phyloP scores from a whole-genome alignment of 2,329 filamentous ascomycete species.

The Sporothrix globosa region DNA sequence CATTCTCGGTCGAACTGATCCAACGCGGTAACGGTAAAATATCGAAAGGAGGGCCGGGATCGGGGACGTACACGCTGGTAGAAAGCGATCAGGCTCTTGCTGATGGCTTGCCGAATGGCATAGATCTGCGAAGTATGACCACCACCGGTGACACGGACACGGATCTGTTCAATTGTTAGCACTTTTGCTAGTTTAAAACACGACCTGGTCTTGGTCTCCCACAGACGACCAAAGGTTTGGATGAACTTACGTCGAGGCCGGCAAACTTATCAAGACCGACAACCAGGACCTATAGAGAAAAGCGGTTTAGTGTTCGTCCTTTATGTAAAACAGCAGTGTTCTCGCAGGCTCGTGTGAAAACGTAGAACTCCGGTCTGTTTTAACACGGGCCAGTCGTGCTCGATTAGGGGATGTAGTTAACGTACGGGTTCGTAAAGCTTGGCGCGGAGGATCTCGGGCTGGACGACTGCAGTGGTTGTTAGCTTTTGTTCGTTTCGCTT shows the following conservation, averaged over 20 bases:
- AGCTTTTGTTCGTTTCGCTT: slow-evolving; percentile 11
- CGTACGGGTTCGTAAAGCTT: slow-evolving; percentile 88
- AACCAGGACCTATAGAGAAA: slow-evolving; percentile 67
- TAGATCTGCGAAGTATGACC: slow-evolving; percentile 49
- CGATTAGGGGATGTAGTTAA: slow-evolving; percentile 3
- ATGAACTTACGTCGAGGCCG: slow-evolving; percentile 66
- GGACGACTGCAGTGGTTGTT: slow-evolving; percentile 35
- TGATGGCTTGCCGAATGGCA: slow-evolving; percentile 97
- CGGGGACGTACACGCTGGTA: slow-evolving; percentile 52
- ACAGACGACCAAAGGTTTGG: background rate
- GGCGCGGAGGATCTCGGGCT: slow-evolving; percentile 37
- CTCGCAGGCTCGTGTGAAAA: background rate
- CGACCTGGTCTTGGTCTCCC: background rate
- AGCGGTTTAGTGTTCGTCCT: background rate
- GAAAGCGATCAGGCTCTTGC: slow-evolving; percentile 72
- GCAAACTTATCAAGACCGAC: slow-evolving; percentile 80
- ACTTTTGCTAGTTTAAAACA: background rate
- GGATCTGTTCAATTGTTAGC: slow-evolving; percentile 59
- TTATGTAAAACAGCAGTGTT: background rate
- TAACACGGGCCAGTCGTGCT: background rate
- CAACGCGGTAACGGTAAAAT: background rate
- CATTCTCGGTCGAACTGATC: background rate
- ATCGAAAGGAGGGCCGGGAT: slow-evolving; percentile 13
- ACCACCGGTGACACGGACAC: slow-evolving; percentile 87
- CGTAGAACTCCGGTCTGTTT: background rate